Base-by-base conservation (phyloP, 2,329 filamentous ascomycete genomes). In the Geosmithia flava region DNA sequence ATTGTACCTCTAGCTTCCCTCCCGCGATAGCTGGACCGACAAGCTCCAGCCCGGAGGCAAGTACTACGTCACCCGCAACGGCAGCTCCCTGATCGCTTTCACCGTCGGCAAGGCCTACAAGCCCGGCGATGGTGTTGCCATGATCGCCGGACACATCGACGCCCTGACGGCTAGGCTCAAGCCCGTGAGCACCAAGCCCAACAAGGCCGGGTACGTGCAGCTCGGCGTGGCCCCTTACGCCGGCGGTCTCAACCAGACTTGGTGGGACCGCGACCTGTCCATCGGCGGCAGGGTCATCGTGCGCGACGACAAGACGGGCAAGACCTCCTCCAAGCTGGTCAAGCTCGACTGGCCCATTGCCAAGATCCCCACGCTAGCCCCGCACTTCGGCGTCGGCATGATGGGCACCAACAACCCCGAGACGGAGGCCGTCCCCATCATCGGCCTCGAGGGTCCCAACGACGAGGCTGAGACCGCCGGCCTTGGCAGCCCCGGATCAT, bases 331-430 rank as follows among this genome's bases (percentile, higher is more conserved):
- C 29, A 87, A 83, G 69, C 74, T 97, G 44, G 90, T 96, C 52
- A 95, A 95, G 70, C 73, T 97, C 46, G 87, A 84, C 62, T 96
- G 90, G 87, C 91, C 93, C 1, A 89, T 98, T 68, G 93, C 93
- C 44, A 80, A 85, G 52, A 85, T 97, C 51, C 89, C 93, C 7
- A 95, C 89, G 0, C 76, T 98, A 17, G 93, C 93, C 23, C 89
- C 89, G 49, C 93, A 98, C 66, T 97, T 98, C 58, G 93, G 93
- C 47, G 76, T 85, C 44, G 83, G 78, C 20, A 81, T 82, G 70
- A 70, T 78, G 61, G 80, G 80, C 45, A 63, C 67, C 49, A 75
- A 79, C 67, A 97, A 98, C 63, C 75, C 76, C 56, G 93, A 98
- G 69, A 97, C 91, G 0, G 83, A 97, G 61, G 89, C 93, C 68